phyloP scores from a whole-genome alignment of 805 yeast species.

The Wickerhamomyces bovis region DNA sequence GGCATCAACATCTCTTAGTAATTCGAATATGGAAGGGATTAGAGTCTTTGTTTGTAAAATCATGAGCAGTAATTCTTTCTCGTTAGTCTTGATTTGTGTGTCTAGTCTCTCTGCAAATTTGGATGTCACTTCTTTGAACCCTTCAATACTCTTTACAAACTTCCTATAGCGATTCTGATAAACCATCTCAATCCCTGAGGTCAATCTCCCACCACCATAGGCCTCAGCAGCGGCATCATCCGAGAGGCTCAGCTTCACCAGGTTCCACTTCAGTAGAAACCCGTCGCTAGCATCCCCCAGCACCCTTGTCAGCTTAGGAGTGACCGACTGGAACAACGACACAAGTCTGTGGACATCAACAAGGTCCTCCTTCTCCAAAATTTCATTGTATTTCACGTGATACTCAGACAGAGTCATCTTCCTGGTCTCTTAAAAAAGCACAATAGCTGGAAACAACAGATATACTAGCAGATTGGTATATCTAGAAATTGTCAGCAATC shows the following conservation, averaged over 20 bases:
- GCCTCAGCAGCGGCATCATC: neutral
- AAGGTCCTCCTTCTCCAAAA: conserved; percentile 6
- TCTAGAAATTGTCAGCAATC: too few relatives aligned
- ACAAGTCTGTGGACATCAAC: conserved; percentile 9
- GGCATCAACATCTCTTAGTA: conserved; percentile 9
- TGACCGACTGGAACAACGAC: conserved; percentile 9
- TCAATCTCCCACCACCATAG: neutral
- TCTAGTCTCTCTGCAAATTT: conserved; percentile 9
- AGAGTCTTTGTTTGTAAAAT: conserved; percentile 4
- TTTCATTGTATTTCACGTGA: conserved; percentile 2
- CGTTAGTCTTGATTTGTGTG: conserved; percentile 5
- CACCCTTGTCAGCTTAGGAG: conserved; percentile 5
- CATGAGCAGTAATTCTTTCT: conserved; percentile 6
- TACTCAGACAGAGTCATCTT: neutral
- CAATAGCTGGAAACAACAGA: neutral
- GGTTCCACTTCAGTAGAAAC: conserved; percentile 2
- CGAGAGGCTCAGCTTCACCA: conserved; percentile 1
- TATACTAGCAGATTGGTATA: too few relatives aligned
- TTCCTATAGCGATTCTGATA: conserved; percentile 2
- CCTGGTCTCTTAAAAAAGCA: neutral
- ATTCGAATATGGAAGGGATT: conserved; percentile 6
- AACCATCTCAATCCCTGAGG: conserved; percentile 1
- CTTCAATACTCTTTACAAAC: conserved; percentile 1
- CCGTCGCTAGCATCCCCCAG: neutral
- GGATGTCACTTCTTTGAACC: conserved; percentile 6